Base-by-base conservation (phyloP, 1,139 yeast species). In the Pichia sp. region DNA sequence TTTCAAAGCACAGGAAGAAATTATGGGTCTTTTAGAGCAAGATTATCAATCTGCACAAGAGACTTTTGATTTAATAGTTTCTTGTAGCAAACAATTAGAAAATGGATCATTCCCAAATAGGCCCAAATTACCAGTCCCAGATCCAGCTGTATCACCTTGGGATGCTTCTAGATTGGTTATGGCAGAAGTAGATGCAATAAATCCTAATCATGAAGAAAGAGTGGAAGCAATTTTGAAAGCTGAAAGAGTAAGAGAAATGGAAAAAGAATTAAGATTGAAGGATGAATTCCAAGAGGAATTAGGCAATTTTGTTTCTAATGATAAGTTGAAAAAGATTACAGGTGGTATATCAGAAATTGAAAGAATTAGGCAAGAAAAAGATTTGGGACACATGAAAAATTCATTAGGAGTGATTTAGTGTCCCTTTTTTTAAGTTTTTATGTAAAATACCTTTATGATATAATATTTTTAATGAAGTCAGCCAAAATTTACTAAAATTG, bases 261-360 rank as follows among this genome's bases (percentile, higher is more conserved):
- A 87, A 58, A 73, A 78, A 48, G 81, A 76, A 52, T 65, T 81
- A 54, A 66, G 78, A 54, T 69, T 71, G 40, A 58, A 69, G 35
- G 81, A 79, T 51, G 82, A 81, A 48, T 90, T 90, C 57, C 87
- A 84, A 60, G 89, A 84, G 53, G 97, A 90, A 58, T 68, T 90
- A 12, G 95, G 82, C 1, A 84, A 78, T 34, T 90, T 87, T 69
- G 96, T 90, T 5, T 89, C 73, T 9, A 92, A 82, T 42, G 73
- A 76, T 33, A 83, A 75, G 57, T 70, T 89, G 48, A 87, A 85
- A 58, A 82, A 78, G 52, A 78, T 87, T 29, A 32, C 35, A 4
- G 97, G 97, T 3, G 97, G 97, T 3, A 74, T 89, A 34, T 94
- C 83, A 49, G 97, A 89, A 55, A 68, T 87, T 22, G 97, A 90